Evolutionary conservation across 192 early-diverging fungal genomes (phyloP).

Genomic region (Backusella macrospora): DNA sequence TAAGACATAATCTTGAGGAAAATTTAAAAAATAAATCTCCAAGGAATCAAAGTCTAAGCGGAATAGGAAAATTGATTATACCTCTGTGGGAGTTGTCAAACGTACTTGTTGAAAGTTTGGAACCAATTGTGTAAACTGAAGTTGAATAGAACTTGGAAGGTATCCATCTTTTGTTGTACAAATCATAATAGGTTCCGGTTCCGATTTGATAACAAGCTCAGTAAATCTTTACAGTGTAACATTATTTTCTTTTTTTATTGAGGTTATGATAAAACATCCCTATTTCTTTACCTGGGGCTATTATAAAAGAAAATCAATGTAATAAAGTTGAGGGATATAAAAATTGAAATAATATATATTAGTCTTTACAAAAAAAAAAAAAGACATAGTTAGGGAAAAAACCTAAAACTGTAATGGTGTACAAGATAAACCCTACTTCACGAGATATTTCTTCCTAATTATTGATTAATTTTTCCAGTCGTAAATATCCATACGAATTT

Average conservation of each 20-base stretch:
- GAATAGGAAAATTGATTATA: not conserved
- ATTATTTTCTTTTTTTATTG: not conserved
- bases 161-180: not conserved
- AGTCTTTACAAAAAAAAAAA: not conserved
- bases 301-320: not conserved
- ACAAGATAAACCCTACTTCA: constrained; percentile 14
- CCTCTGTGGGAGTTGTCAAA: not conserved
- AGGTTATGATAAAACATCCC: not conserved
- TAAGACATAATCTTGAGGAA: too few relatives aligned
- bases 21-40: too few relatives aligned
- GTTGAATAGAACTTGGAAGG: not conserved
- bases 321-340: not conserved
- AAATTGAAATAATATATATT: not conserved
- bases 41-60: not conserved
- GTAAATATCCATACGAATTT: not conserved
- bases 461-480: too few relatives aligned
- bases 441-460: not conserved
- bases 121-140: not conserved
- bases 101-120: not conserved
- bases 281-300: not conserved
- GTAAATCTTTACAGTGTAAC: not conserved
- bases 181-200: constrained; percentile 4
- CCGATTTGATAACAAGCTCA: constrained; percentile 7
- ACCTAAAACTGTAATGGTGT: constrained; percentile 4
- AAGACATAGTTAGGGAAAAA: not conserved